phyloP scores from a whole-genome alignment of 768 basidiomycete species.

The Aureoboletus auriporus region DNA sequence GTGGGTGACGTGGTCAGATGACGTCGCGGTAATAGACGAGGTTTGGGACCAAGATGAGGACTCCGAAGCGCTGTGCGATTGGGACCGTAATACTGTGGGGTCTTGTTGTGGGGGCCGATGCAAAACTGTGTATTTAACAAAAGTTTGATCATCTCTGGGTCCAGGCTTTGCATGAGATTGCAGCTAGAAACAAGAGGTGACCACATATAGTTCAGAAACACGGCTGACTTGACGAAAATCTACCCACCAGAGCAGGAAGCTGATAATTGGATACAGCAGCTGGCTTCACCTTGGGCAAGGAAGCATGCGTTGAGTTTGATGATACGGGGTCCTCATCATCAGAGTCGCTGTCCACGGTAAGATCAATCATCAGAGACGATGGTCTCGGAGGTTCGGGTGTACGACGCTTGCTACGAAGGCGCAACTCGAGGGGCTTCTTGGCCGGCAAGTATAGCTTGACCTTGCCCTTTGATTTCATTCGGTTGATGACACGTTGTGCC shows the following conservation, averaged over 20 bases:
- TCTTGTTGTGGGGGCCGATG: conserved; percentile 2
- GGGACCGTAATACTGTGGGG: neutral
- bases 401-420: conserved; percentile 11
- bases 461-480: conserved; percentile 26
- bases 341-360: conserved; percentile 11
- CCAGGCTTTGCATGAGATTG: neutral
- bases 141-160: neutral
- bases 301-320: conserved; percentile 1
- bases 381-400: neutral
- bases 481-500: conserved; percentile 23
- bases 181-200: conserved; percentile 6
- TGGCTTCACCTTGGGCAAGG: neutral
- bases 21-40: neutral
- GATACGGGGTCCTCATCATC: neutral
- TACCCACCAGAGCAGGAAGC: conserved; percentile 10
- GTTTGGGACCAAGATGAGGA: neutral
- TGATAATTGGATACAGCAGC: neutral
- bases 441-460: conserved; percentile 17
- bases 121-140: neutral
- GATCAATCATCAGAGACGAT: conserved; percentile 18
- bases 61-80: neutral
- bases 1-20: neutral
- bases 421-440: conserved; percentile 17
- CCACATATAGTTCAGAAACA: neutral
- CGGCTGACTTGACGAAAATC: neutral